These are phyloP conservation scores for Candida pseudoviswanathii DNA, from an alignment of 1,139 yeast species.

Conservation along the genomic window DNA sequence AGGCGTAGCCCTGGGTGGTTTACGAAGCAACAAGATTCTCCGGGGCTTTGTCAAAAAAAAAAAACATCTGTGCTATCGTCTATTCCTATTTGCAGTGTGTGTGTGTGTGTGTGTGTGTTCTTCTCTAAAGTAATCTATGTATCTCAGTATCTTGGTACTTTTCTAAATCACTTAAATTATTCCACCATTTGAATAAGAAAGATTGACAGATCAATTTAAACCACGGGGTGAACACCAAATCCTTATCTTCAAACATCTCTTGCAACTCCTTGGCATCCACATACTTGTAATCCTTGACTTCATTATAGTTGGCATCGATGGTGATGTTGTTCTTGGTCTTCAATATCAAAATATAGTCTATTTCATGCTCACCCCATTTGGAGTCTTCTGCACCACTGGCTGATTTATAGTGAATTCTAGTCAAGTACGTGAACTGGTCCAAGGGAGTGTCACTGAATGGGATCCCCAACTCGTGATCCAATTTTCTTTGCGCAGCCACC, in stretches of 20 bases:
- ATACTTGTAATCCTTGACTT: conserved; percentile 79
- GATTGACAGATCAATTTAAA: conserved; percentile 92
- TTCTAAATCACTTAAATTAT: conserved; percentile 57
- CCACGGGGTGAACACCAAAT: conserved; percentile 91
- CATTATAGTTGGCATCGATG: conserved; percentile 66
- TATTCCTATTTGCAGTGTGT: not conserved
- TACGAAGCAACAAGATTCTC: no score
- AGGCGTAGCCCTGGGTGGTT: no score
- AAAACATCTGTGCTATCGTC: not conserved
- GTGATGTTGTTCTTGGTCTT: conserved; percentile 57
- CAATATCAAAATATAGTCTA: conserved; percentile 88
- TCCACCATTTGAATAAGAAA: conserved; percentile 95
- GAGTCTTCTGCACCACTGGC: conserved; percentile 68
- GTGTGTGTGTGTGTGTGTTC: not conserved
- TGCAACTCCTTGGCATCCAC: conserved; percentile 70
- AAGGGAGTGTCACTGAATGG: conserved; percentile 61
- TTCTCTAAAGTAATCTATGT: conserved; percentile 36
- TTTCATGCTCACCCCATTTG: conserved; percentile 97
- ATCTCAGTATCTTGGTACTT: conserved; percentile 47
- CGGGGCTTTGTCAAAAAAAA: not conserved
- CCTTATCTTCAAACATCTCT: conserved; percentile 69
- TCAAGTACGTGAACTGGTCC: conserved; percentile 74
- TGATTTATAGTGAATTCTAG: conserved; percentile 93
- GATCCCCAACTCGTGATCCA: conserved; percentile 92
- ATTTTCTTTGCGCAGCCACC: conserved; percentile 87